Conservation (phyloP, 257 asterid species). For the Echium plantagineum region DNA sequence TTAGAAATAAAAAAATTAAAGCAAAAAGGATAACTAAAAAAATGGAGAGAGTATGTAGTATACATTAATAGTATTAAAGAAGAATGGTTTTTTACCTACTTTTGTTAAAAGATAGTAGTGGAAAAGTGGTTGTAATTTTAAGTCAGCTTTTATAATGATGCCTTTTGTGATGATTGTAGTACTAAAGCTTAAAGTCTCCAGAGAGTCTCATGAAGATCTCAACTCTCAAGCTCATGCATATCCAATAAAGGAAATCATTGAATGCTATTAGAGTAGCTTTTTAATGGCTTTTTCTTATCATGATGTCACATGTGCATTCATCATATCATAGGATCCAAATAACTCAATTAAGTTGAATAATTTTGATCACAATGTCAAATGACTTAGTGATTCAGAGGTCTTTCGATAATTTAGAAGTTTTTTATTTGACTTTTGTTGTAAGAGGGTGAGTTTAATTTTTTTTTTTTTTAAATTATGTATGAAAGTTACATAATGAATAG, state of each 20-base stretch:
- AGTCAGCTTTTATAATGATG: neutral
- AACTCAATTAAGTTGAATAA: no score
- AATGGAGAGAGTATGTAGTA: no score
- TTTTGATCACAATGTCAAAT: no score
- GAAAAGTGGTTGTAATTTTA: neutral
- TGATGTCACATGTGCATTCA: neutral
- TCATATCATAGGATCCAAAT: neutral
- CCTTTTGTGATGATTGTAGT: neutral
- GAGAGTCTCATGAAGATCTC: neutral
- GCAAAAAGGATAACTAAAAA: no score
- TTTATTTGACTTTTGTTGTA: no score
- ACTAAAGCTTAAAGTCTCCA: neutral
- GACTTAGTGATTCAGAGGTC: no score
- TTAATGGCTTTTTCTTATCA: neutral
- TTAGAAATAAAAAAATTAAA: no score
- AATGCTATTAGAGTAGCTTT: neutral
- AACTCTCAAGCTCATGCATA: neutral
- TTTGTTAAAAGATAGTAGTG: neutral
- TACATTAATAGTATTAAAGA: neutral
- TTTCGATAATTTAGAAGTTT: no score
- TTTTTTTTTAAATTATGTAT: no score
- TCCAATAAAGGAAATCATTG: neutral
- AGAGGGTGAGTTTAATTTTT: no score
- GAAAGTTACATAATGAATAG: no score
- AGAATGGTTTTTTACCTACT: neutral